Evolutionary conservation across 345 rosid genomes (phyloP).

Genomic region (Bretschneidera sinensis): DNA sequence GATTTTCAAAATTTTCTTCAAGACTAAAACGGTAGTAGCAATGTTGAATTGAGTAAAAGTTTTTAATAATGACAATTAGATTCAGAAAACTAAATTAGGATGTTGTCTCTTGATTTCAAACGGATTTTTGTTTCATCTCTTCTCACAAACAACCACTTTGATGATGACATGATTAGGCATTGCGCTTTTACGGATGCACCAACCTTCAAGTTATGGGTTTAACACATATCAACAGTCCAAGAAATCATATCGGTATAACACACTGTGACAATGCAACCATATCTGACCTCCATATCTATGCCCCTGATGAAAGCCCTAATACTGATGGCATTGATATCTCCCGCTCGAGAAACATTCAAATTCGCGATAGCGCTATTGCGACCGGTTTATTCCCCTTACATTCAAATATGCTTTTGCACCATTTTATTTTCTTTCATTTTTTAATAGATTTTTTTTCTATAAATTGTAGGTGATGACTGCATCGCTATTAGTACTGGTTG

Average conservation of each 20-base stretch:
- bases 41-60: not conserved
- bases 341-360: constrained; percentile 27
- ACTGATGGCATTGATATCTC: constrained; percentile 36
- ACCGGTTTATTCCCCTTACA: no score
- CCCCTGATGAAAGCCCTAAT: constrained; percentile 36
- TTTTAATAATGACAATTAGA: no score
- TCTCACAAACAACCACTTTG: no score
- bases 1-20: not conserved
- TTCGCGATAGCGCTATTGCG: constrained; percentile 31
- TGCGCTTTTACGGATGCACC: constrained; percentile 29
- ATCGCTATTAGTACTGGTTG: constrained; percentile 43
- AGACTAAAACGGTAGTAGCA: constrained; percentile 3
- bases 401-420: no score
- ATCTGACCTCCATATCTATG: constrained; percentile 24
- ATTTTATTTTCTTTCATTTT: no score
- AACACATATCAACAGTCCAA: constrained; percentile 29
- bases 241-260: constrained; percentile 30
- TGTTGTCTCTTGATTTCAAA: no score
- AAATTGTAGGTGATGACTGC: constrained; percentile 78
- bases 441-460: no score
- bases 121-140: no score
- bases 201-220: constrained; percentile 26
- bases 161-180: no score
- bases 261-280: constrained; percentile 23
- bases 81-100: no score